phyloP scores from a whole-genome alignment of 2,329 filamentous ascomycete genomes.

The Stachybotrys echinatus region DNA sequence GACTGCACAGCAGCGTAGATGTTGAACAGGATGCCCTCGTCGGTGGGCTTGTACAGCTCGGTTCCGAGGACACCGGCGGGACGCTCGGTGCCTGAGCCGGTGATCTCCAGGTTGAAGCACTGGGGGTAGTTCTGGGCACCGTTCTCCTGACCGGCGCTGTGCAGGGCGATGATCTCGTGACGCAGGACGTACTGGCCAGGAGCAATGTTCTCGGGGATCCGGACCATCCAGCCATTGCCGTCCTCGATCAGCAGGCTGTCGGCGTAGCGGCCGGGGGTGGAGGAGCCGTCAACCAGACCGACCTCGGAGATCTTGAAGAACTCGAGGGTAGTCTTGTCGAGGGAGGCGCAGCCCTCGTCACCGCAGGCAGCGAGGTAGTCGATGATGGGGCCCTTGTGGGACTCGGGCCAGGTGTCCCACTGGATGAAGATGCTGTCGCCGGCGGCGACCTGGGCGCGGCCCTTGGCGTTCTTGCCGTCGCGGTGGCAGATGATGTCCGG shows the following conservation, averaged over 20 bases:
- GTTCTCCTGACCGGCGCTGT: conserved; percentile 33
- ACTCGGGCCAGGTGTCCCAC: conserved; percentile 38
- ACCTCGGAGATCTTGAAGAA: conserved; percentile 62
- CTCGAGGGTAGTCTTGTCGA: conserved; percentile 47
- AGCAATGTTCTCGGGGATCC: conserved; percentile 27
- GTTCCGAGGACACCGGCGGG: conserved; percentile 26
- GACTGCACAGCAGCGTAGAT: conserved; percentile 18
- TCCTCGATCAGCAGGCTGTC: conserved; percentile 36
- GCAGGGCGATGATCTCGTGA: conserved; percentile 48
- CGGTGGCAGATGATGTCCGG: conserved; percentile 44
- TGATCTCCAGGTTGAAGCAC: conserved; percentile 44
- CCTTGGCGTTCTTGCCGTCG: conserved; percentile 30
- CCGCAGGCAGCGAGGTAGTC: conserved; percentile 58
- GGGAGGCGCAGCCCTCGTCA: conserved; percentile 46
- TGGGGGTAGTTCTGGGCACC: conserved; percentile 48
- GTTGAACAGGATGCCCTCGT: conserved; percentile 27
- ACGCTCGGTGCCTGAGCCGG: conserved; percentile 31
- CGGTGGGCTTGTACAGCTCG: conserved; percentile 21
- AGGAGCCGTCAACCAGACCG: conserved; percentile 44
- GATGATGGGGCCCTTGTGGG: conserved; percentile 51
- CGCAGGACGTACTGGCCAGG: conserved; percentile 42
- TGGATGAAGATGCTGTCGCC: conserved; percentile 33
- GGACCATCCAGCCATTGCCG: conserved; percentile 28
- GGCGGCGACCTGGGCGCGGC: conserved; percentile 32
- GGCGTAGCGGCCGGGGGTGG: conserved; percentile 29